Percentiles rank a stretch among this genome's conserved stretches.
These are phyloP conservation scores for Colletotrichum agaves DNA, from an alignment of 2,329 filamentous ascomycete species.

Conservation along the genomic window DNA sequence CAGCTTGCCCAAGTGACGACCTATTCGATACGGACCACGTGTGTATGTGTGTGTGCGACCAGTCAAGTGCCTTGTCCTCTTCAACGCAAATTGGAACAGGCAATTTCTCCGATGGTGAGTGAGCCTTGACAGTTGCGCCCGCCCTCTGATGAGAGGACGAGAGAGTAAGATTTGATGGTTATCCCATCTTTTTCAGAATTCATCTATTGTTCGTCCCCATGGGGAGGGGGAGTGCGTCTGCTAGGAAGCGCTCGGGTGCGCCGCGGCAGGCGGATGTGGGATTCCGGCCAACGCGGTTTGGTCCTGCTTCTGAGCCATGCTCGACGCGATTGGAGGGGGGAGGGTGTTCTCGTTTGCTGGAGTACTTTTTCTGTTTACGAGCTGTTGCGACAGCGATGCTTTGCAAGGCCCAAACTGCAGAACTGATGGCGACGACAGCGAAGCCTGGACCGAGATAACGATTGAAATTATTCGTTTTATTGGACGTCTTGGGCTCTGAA, in stretches of 20 bases:
- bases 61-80: not conserved
- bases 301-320: constrained; percentile 20
- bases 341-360: not conserved
- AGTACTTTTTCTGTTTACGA: constrained; percentile 1
- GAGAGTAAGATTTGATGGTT: not conserved
- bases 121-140: constrained; percentile 18
- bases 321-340: too few species aligned
- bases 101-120: constrained; percentile 12
- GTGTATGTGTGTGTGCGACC: constrained; percentile 14
- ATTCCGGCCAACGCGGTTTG: constrained; percentile 28
- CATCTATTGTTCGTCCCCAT: constrained; percentile 1
- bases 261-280: constrained; percentile 24
- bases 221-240: not conserved
- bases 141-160: not conserved
- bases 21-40: constrained; percentile 11
- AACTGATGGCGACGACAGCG: not conserved
- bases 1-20: constrained; percentile 11
- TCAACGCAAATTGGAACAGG: not conserved
- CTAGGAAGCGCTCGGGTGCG: constrained; percentile 18
- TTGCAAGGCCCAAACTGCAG: not conserved
- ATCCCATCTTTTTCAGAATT: not conserved
- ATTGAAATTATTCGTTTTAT: not conserved
- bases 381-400: constrained; percentile 5
- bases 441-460: not conserved
- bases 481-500: not conserved